Conservation (phyloP, 148 eudicot genomes). For the Heliamphora exappendiculata region DNA sequence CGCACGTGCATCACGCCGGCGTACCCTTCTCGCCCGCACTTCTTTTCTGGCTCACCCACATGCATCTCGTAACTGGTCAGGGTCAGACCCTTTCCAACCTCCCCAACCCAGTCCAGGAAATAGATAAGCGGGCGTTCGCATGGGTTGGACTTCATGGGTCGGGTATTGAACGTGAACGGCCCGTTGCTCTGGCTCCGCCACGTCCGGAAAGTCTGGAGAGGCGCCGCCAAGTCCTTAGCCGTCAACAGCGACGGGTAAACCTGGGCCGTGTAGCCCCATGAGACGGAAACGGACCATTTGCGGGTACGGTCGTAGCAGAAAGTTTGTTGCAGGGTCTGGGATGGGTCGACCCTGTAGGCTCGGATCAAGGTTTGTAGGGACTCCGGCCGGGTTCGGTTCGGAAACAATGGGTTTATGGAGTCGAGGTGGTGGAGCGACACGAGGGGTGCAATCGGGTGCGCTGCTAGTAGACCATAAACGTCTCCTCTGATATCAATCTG, state of each 20-base stretch:
- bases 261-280: conserved; percentile 94
- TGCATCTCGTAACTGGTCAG: conserved; percentile 42
- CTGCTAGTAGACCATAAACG: conserved; percentile 72
- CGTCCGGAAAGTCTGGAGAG: conserved; percentile 67
- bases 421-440: conserved; percentile 93
- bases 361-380: conserved; percentile 42
- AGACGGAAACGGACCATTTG: conserved; percentile 76
- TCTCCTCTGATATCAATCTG: conserved; percentile 88
- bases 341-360: conserved; percentile 53
- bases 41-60: conserved; percentile 20
- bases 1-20: conserved; percentile 33
- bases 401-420: conserved; percentile 54
- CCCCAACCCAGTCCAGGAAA: conserved; percentile 44
- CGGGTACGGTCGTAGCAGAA: conserved; percentile 53
- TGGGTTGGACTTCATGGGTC: conserved; percentile 38
- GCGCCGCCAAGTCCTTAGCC: conserved; percentile 44
- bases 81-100: conserved; percentile 27
- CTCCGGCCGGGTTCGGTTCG: conserved; percentile 41
- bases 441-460: conserved; percentile 76
- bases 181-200: conserved; percentile 68
- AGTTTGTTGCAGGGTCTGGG: conserved; percentile 60
- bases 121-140: conserved; percentile 56
- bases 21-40: conserved; percentile 33
- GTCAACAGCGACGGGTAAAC: conserved; percentile 51
- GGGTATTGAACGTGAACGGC: conserved; percentile 82